Base-by-base conservation (phyloP, 2,329 filamentous ascomycete species). In the Bipolaris oryzae region DNA sequence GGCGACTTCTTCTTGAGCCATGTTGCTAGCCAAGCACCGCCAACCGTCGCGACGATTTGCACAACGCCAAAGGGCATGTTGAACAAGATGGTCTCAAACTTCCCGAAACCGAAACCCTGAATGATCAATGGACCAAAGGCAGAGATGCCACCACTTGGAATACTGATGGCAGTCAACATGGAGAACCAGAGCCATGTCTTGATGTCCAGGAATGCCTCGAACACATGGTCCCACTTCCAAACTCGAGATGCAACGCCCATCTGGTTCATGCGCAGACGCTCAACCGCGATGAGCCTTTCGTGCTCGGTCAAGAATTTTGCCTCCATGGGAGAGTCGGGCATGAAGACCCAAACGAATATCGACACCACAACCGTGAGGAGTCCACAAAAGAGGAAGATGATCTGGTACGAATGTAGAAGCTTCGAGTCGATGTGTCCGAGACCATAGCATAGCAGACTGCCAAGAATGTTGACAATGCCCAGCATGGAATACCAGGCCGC, bases 271-370 rank as follows among this genome's bases (percentile, higher is more conserved):
- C 75, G 64, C 16, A 79, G 62, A 6, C 85, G 77, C 65, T 88
- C 85, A 10, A 87, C 80, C 0, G 85, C 85, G 9, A 87, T 74
- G 0, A 85, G 65, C 53, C 84, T 86, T 43, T 88, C 85, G 13
- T 83, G 76, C 3, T 82, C 79, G 0, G 74, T 78, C 1, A 88
- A 77, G 46, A 87, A 88, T 18, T 81, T 84, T 1, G 85, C 81
- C 20, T 84, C 80, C 66, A 87, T 81, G 0, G 87, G 87, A 0
- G 85, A 87, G 62, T 89, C 87, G 0, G 87, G 87, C 79, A 89
- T 86, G 49, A 83, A 81, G 16, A 82, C 55, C 41, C 53, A 79
- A 5, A 89, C 81, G 11, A 82, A 66, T 0, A 78, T 63, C 1
- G 82, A 79, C 57, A 82, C 84, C 1, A 78, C 72, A 5, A 86